Evolutionary conservation across 352 stramenopile genomes (phyloP), one percentile per base, ranked within the genome.

Genomic region (Discostella stelligera): DNA sequence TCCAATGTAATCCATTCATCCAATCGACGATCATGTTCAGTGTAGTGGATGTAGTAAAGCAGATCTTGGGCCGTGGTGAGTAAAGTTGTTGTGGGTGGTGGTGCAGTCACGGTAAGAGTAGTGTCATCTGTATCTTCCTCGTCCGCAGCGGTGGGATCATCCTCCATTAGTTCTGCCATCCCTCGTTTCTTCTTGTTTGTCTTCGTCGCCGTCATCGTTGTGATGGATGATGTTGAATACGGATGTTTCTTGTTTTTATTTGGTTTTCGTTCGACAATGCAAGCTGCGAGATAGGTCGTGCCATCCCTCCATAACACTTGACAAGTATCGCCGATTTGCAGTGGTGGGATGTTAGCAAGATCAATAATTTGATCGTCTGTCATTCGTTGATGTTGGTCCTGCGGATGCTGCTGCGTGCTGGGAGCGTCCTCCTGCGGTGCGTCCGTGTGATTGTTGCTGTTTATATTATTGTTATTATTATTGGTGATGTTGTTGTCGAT

Each of bases 11-110:
- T 79, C 93, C 93, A 96, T 83, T 96, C 91, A 69, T 96, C 93
- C 3, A 94, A 65, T 39, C 89, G 79, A 23, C 91, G 74, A 85
- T 96, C 94, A 61, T 95, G 94, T 63, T 93, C 83, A 0, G 90
- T 59, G 77, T 96, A 97, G 80, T 97, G 94, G 14, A 97, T 89
- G 75, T 97, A 97, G 66, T 95, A 95, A 20, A 84, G 72, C 37
- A 74, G 68, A 48, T 80, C 64, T 32, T 27, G 30, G 13, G 75
- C 81, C 27, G 27, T 6, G 2, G 56, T 66, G 21, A 55, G 21
- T 39, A 11, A 13, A 10, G 60, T 44, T n/a, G 53, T 37, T n/a
- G 53, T 21, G 16, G 37, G 37, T 44, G 37, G 37, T 44, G 37
- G 37, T 44, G 37, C 37, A 44, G 37, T 14, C 7, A 14, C 11